Evolutionary conservation across 2,329 filamentous ascomycete genomes (phyloP), one percentile per base, ranked within the genome.

Genomic region (Neofusicoccum cordaticola): DNA sequence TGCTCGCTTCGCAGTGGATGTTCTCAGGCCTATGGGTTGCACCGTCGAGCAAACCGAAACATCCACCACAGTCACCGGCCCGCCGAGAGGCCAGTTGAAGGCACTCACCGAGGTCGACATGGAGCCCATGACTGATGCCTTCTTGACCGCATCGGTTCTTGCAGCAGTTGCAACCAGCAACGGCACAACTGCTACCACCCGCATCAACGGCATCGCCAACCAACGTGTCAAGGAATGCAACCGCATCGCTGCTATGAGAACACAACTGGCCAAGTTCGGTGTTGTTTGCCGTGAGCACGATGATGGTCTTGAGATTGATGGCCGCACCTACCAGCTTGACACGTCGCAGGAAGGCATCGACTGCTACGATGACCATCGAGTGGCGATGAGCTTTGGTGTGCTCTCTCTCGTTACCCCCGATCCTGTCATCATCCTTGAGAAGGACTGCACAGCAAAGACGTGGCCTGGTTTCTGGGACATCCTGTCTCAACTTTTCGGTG

Each of bases 381-480:
- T 99, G 12, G 95, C 95, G 27, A 99, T 99, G 93, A 97, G 94
- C 78, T 97, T 99, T 79, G 95, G 93, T 69, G 93, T 99, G 6
- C 82, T 99, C 15, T 87, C 92, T 12, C 81, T 92, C 17, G 86
- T 89, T 35, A 85, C 90, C 0, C 89, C 91, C 1, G 78, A 86
- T 7, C 85, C 91, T 0, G 90, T 92, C 0, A 79, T 96, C 15
- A 88, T 99, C 60, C 85, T 91, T 2, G 95, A 99, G 75, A 90
- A 93, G 66, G 93, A 97, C 72, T 99, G 95, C 75, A 91, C 92
- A 2, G 93, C 91, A 45, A 99, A 99, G 83, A 99, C 95, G 2
- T 99, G 95, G 95, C 95, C 95, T 0, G 95, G 94, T 9, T 99
- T 95, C 92, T 99, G 95, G 95, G 95, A 99, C 77, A 87, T 89